A percentile compares a stretch with the other conserved stretches of the same genome.
phyloP scores from a whole-genome alignment of 306 rosid species.

The Sesbania bispinosa region DNA sequence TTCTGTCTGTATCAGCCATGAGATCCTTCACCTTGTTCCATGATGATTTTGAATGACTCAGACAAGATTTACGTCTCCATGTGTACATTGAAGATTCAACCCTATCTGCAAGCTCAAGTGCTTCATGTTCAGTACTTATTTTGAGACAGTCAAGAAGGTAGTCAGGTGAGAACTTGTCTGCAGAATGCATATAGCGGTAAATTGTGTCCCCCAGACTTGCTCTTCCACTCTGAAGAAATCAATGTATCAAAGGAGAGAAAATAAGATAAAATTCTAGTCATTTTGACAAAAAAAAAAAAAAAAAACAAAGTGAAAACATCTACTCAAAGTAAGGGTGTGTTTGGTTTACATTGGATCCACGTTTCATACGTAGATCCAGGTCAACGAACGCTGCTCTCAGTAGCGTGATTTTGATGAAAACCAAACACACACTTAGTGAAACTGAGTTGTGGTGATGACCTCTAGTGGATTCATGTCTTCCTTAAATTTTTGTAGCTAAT shows the following conservation, averaged over 20 bases:
- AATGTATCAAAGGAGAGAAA: not conserved
- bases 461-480: not conserved
- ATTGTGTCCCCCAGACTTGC: conserved; percentile 75
- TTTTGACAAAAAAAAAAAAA: not conserved
- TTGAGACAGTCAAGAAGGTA: conserved; percentile 62
- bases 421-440: no score
- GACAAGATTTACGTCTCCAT: conserved; percentile 90
- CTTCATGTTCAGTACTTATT: conserved; percentile 84
- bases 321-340: not conserved
- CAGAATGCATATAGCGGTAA: conserved; percentile 55
- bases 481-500: not conserved
- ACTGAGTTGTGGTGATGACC: not conserved
- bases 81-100: conserved; percentile 95
- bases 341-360: no score
- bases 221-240: conserved; percentile 65
- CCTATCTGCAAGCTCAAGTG: conserved; percentile 78
- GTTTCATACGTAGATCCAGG: no score
- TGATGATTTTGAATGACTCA: conserved; percentile 78
- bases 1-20: conserved; percentile 56
- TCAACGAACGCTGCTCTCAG: no score
- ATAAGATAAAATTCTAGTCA: not conserved
- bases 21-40: conserved; percentile 86
- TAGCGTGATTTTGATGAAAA: no score
- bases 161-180: conserved; percentile 73
- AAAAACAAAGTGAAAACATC: not conserved